These are phyloP conservation scores for Monosporozyma aerobia DNA, from an alignment of 805 yeast species.

Conservation along the genomic window DNA sequence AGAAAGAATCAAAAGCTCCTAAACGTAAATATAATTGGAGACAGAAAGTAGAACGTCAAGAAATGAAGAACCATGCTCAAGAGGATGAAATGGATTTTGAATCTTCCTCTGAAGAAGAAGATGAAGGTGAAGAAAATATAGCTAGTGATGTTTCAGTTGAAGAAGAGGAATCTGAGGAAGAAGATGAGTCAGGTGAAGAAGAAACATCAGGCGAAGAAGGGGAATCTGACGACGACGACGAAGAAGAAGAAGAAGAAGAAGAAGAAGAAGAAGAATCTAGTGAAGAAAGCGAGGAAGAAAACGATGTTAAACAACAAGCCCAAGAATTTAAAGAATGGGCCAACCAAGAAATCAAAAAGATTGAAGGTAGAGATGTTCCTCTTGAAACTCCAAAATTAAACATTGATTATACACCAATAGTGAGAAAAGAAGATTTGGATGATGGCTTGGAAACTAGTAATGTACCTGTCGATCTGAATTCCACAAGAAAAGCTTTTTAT, in stretches of 20 bases:
- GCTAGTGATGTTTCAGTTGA: conserved; percentile 22
- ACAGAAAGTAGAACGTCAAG: conserved; percentile 40
- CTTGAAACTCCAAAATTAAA: conserved; percentile 43
- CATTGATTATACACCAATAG: conserved; percentile 44
- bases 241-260: conserved; percentile 13
- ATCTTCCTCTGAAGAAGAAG: conserved; percentile 30
- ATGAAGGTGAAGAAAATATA: conserved; percentile 20
- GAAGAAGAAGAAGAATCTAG: conserved; percentile 17
- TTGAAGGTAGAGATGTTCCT: conserved; percentile 51
- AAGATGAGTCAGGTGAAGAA: conserved; percentile 6
- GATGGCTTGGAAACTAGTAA: conserved; percentile 59
- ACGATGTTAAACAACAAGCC: conserved; percentile 37
- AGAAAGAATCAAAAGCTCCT: conserved; percentile 22
- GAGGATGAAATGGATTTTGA: conserved; percentile 60
- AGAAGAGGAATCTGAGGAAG: neutral
- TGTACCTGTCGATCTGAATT: conserved; percentile 46
- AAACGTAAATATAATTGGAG: conserved; percentile 72
- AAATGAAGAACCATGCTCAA: conserved; percentile 33
- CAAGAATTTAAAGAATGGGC: conserved; percentile 85
- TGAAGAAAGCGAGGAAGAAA: conserved; percentile 13
- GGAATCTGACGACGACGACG: conserved; percentile 16
- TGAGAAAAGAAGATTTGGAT: conserved; percentile 62
- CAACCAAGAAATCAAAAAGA: conserved; percentile 52
- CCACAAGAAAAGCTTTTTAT: conserved; percentile 49
- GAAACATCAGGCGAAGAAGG: conserved; percentile 16